A percentile compares a stretch with the other conserved stretches of the same genome.
phyloP scores from a whole-genome alignment of 1,284 basidiomycete genomes.

The Ceratobasidium papillatum region DNA sequence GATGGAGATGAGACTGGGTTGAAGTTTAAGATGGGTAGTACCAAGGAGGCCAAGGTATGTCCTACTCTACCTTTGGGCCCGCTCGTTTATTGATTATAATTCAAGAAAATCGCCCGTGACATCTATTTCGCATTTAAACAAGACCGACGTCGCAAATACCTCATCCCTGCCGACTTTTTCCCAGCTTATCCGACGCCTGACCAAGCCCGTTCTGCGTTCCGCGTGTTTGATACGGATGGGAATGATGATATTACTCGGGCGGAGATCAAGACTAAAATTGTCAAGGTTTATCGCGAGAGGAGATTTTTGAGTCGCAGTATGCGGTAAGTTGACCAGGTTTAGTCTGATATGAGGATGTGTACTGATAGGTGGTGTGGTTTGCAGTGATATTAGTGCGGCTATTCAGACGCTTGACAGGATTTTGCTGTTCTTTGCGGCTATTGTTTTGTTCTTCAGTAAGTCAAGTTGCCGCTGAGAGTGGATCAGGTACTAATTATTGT shows the following conservation, averaged over 20 bases:
- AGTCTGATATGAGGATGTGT: constrained; percentile 48
- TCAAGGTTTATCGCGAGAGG: constrained; percentile 80
- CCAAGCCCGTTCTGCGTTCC: constrained; percentile 72
- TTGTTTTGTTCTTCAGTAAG: constrained; percentile 69
- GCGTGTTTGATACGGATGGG: constrained; percentile 76
- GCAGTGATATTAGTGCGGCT: constrained; percentile 74
- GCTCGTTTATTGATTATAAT: background rate
- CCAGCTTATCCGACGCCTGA: constrained; percentile 69
- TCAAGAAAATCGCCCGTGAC: constrained; percentile 68
- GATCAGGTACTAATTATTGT: background rate
- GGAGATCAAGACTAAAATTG: constrained; percentile 76
- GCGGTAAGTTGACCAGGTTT: constrained; percentile 49
- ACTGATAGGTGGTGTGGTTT: constrained; percentile 57
- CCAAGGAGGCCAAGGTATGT: constrained; percentile 70
- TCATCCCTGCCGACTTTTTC: constrained; percentile 73
- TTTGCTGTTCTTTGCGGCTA: constrained; percentile 66
- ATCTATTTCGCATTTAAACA: constrained; percentile 71
- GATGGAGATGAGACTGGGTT: constrained; percentile 11
- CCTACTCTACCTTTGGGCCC: background rate
- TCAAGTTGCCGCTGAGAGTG: background rate
- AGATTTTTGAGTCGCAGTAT: constrained; percentile 74
- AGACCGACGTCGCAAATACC: constrained; percentile 62
- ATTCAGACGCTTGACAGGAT: constrained; percentile 69
- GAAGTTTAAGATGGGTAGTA: constrained; percentile 55
- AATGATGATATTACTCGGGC: constrained; percentile 81